Conservation (phyloP, 495 filamentous ascomycete species). For the Entonaema liquescens region DNA sequence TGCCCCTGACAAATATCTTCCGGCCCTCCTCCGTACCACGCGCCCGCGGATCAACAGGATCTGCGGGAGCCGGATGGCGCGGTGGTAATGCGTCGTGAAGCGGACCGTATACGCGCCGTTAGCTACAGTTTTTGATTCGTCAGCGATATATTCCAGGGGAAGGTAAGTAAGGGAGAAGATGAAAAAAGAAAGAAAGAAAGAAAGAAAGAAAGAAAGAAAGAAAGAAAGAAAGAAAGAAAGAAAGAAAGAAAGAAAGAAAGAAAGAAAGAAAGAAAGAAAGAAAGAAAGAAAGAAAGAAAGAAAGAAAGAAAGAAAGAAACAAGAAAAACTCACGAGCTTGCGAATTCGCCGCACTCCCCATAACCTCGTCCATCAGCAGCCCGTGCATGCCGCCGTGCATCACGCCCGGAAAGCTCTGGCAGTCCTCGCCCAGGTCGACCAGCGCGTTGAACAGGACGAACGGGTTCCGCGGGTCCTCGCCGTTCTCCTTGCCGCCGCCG, state of each 20-base stretch:
- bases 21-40: slow-evolving; percentile 44
- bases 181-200: neutral
- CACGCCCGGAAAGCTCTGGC: slow-evolving; percentile 65
- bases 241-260: too few species aligned
- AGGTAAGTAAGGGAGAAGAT: too few species aligned
- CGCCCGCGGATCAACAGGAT: slow-evolving; percentile 41
- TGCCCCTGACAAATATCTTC: slow-evolving; percentile 42
- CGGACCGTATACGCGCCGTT: slow-evolving; percentile 42
- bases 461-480: slow-evolving; percentile 38
- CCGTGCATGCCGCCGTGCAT: slow-evolving; percentile 68
- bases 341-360: slow-evolving; percentile 51
- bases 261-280: neutral
- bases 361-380: slow-evolving; percentile 60
- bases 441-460: slow-evolving; percentile 57
- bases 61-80: slow-evolving; percentile 43
- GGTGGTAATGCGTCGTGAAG: slow-evolving; percentile 46
- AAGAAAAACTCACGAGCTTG: slow-evolving; percentile 31
- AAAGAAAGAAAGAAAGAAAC: neutral
- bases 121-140: neutral
- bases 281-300: neutral
- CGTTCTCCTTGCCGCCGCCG: slow-evolving; percentile 29
- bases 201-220: neutral
- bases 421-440: slow-evolving; percentile 58
- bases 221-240: neutral
- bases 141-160: too few species aligned